Conservation (phyloP, 2,329 filamentous ascomycete species). For the Botrytis squamosa region DNA sequence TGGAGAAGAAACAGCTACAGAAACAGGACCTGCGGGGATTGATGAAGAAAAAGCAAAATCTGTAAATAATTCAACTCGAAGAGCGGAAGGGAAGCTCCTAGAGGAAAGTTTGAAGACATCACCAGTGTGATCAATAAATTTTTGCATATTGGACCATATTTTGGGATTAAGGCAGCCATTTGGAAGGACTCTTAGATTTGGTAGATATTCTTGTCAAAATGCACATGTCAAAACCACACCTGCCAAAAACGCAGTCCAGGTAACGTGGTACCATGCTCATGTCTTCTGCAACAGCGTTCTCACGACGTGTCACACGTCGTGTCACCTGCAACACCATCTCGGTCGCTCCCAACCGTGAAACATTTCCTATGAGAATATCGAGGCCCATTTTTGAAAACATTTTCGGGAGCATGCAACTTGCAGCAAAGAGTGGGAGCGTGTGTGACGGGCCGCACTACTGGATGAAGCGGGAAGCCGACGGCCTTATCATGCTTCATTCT, state of each 20-base stretch:
- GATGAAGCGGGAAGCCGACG: slow-evolving; percentile 3
- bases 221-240: slow-evolving; percentile 20
- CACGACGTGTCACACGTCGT: not conserved
- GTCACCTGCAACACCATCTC: not conserved
- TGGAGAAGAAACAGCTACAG: slow-evolving; percentile 1
- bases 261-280: slow-evolving; percentile 16
- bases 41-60: not conserved
- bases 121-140: not conserved
- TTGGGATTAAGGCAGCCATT: not conserved
- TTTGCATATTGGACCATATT: slow-evolving; percentile 1
- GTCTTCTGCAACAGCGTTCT: not conserved
- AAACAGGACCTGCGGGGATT: not conserved
- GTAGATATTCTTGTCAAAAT: slow-evolving; percentile 18
- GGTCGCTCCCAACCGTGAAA: not conserved
- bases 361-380: not conserved
- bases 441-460: slow-evolving; percentile 4
- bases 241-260: slow-evolving; percentile 18
- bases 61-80: not conserved
- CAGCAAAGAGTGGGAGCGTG: not conserved
- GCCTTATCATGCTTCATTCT: not conserved
- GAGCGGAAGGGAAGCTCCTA: not conserved
- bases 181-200: not conserved
- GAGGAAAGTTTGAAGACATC: not conserved
- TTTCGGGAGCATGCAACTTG: not conserved
- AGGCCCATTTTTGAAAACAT: not conserved